Evolutionary conservation across 768 basidiomycete species (phyloP), one percentile per base, ranked within the genome.

Genomic region (Tulasnella sp.): DNA sequence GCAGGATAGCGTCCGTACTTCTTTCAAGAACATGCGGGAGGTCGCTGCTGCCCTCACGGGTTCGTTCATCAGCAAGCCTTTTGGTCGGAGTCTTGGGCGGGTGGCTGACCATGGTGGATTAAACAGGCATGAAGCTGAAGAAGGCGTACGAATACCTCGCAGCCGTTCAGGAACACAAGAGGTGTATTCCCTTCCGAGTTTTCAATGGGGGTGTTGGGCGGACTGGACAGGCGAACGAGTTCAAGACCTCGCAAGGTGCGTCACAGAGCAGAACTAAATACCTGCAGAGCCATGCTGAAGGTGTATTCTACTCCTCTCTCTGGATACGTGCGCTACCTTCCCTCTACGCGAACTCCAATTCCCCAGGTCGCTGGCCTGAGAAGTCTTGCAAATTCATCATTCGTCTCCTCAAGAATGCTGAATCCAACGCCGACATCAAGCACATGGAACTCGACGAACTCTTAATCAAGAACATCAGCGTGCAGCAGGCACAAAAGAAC

Each of bases 11-110:
- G 83, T 96, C 70, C 89, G 93, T 68, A 98, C 96, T 49, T 94
- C 97, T 78, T 99, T 96, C 84, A 99, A 99, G 86, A 99, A 98
- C 82, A 98, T 96, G 91, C 85, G 90, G 64, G 96, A 99, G 75
- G 96, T 98, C 59, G 93, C 89, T 53, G 94, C 94, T 64, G 92
- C 88, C 65, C 78, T 97, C 64, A 81, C 84, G 65, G 93, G 92
- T 91, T 64, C 68, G 79, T 73, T 43, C 30, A 41, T 60, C 60
- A 21, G 34, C 15, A 49, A 17, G 7, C 24, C 45, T 48, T 7
- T 25, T 1, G 4, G 2, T 38, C 41, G 24, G 21, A 53, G 22
- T 12, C 31, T 53, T 22, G 51, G 41, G 22, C 24, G 51, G 4
- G 17, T 44, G 27, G 21, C 22, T 38, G 24, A 41, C n/a, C 61